These are phyloP conservation scores for Spathaspora arborariae DNA, from an alignment of 805 yeast species.

Conservation along the genomic window DNA sequence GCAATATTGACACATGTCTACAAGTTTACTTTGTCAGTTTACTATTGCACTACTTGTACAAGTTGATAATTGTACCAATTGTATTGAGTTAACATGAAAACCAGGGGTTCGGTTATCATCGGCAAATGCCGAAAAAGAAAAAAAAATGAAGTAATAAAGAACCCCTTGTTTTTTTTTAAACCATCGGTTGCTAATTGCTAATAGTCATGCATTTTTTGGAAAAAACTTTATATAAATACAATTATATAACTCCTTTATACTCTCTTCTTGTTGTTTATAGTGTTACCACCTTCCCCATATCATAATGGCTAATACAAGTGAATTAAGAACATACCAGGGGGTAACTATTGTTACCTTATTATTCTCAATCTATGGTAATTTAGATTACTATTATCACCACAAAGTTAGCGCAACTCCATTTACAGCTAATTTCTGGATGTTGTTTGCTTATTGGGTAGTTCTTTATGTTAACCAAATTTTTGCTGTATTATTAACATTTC, in stretches of 20 bases:
- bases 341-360: slow-evolving; percentile 51
- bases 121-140: background rate
- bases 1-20: too few species aligned
- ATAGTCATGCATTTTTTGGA: slow-evolving; percentile 1
- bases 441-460: slow-evolving; percentile 56
- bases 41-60: too few species aligned
- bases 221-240: background rate
- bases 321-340: slow-evolving; percentile 30
- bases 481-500: slow-evolving; percentile 45
- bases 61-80: too few species aligned
- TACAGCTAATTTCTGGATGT: slow-evolving; percentile 49
- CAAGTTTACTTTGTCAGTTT: too few species aligned
- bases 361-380: slow-evolving; percentile 53
- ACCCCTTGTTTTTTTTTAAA: background rate
- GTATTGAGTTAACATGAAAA: too few species aligned
- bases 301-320: slow-evolving; percentile 4
- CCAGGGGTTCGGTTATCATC: background rate
- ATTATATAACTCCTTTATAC: background rate
- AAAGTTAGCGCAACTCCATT: slow-evolving; percentile 67
- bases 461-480: slow-evolving; percentile 50
- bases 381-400: slow-evolving; percentile 25
- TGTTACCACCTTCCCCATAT: too few species aligned
- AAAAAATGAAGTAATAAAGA: slow-evolving; percentile 1
- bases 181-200: background rate
- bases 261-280: background rate